Evolutionary conservation across 768 basidiomycete genomes (phyloP).

Genomic region (Exidia glandulosa): DNA sequence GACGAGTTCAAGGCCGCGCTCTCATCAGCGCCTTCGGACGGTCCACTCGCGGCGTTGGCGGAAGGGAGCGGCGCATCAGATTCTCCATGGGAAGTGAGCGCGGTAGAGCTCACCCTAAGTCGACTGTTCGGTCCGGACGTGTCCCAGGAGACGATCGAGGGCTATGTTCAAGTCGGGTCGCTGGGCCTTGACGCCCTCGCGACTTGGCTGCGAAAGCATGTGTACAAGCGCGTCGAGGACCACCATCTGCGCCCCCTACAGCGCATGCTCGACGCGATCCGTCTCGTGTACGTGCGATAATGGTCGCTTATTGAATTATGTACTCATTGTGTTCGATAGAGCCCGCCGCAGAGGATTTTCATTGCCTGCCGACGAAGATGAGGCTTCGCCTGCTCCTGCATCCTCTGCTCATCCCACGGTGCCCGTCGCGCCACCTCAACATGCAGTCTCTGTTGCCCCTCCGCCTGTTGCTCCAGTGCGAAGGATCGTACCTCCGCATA

Average conservation of each 20-base stretch:
- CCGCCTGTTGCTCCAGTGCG: no score
- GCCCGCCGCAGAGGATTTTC: neutral
- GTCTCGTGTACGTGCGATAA: neutral
- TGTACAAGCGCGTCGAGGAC: neutral
- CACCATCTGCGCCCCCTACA: neutral
- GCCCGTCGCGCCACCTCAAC: neutral
- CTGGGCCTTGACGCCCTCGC: neutral
- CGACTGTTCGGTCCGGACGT: neutral
- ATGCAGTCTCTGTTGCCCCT: neutral
- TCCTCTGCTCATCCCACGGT: neutral
- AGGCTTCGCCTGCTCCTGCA: neutral
- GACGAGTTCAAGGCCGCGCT: neutral
- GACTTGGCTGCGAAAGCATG: neutral
- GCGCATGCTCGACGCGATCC: neutral
- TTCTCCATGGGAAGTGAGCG: neutral
- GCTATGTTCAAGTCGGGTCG: neutral
- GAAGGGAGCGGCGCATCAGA: no score
- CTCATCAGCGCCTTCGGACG: neutral
- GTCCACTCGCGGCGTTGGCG: neutral
- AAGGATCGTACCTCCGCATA: no score
- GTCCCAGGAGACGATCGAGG: neutral
- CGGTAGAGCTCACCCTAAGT: neutral
- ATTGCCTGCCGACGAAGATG: neutral
- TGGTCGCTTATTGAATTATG: neutral
- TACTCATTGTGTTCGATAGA: neutral